Percentiles rank a stretch among this genome's conserved stretches.
phyloP scores from a whole-genome alignment of 2,329 filamentous ascomycete genomes.

The Harringtonia lauricola region DNA sequence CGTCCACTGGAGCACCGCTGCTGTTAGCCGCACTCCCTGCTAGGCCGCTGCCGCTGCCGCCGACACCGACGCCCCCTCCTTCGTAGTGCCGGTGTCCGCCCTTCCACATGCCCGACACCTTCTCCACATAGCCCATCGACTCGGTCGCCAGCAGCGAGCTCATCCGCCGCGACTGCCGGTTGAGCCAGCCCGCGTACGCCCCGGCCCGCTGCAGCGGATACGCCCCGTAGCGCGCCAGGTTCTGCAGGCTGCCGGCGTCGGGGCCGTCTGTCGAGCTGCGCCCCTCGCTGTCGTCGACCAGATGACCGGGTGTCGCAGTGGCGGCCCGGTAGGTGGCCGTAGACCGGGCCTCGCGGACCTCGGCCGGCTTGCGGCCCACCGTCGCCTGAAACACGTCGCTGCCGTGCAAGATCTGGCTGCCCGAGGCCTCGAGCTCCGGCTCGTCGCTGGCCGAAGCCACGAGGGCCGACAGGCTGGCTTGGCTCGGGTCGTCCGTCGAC shows the following conservation, averaged over 20 bases:
- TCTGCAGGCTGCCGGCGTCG: constrained; percentile 26
- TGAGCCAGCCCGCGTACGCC: constrained; percentile 72
- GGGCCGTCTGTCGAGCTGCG: constrained; percentile 2
- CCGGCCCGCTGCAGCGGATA: constrained; percentile 79
- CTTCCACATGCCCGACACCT: constrained; percentile 95
- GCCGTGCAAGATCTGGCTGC: constrained; percentile 78
- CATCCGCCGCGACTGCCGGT: constrained; percentile 69
- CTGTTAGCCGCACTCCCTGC: too few species aligned
- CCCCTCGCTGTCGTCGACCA: constrained; percentile 15
- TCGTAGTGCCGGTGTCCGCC: constrained; percentile 85
- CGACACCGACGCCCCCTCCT: constrained; percentile 44
- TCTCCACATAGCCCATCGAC: constrained; percentile 93
- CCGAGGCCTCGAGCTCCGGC: constrained; percentile 66
- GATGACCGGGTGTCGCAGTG: constrained; percentile 23
- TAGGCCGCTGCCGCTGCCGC: too few species aligned
- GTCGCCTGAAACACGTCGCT: constrained; percentile 84
- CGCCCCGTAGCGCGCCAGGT: constrained; percentile 48
- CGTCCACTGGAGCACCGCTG: too few species aligned
- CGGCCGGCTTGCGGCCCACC: constrained; percentile 23
- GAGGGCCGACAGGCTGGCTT: constrained; percentile 50
- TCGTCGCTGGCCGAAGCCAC: constrained; percentile 57
- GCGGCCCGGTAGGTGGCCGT: too few species aligned
- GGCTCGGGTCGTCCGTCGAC: constrained; percentile 46
- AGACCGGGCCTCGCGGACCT: too few species aligned
- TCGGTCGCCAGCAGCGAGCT: constrained; percentile 74